Evolutionary conservation across 495 filamentous ascomycete species (phyloP).

Genomic region (Bathelium albidoporum): DNA sequence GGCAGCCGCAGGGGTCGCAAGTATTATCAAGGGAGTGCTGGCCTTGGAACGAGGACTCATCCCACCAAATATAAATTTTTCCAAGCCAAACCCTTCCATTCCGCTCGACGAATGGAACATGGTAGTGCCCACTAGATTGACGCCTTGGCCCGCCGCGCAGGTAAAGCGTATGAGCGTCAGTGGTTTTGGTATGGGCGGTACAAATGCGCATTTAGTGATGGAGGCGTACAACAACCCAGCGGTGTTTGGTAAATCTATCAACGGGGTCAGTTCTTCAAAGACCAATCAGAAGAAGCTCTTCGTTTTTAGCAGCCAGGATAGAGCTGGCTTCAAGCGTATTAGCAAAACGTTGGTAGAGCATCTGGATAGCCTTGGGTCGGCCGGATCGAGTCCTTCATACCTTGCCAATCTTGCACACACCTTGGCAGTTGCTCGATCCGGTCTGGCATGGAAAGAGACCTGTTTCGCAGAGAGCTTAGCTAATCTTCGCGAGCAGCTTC

Average conservation of each 20-base stretch:
- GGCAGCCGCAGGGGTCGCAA: conserved; percentile 45
- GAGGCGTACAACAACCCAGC: conserved; percentile 15
- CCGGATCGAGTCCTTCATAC: not conserved
- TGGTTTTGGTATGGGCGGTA: conserved; percentile 39
- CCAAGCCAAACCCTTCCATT: conserved; percentile 35
- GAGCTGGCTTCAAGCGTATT: not conserved
- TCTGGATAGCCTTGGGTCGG: not conserved
- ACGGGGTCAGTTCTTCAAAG: not conserved
- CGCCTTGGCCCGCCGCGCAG: not conserved
- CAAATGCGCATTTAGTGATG: conserved; percentile 40
- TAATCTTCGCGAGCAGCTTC: not conserved
- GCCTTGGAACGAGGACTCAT: conserved; percentile 48
- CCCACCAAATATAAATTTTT: conserved; percentile 34
- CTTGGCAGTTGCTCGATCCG: not conserved
- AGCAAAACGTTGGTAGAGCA: not conserved
- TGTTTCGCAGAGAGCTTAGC: not conserved
- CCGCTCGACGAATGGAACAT: conserved; percentile 28
- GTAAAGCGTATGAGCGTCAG: conserved; percentile 28
- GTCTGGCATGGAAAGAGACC: not conserved
- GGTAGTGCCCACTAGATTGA: conserved; percentile 28
- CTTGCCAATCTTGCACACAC: not conserved
- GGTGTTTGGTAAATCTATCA: not conserved
- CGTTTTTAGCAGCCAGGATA: not conserved
- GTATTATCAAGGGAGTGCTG: conserved; percentile 47
- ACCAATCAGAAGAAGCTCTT: not conserved